These are phyloP conservation scores for Lentithecium fluviatile DNA, from an alignment of 495 filamentous ascomycete genomes.

Conservation along the genomic window DNA sequence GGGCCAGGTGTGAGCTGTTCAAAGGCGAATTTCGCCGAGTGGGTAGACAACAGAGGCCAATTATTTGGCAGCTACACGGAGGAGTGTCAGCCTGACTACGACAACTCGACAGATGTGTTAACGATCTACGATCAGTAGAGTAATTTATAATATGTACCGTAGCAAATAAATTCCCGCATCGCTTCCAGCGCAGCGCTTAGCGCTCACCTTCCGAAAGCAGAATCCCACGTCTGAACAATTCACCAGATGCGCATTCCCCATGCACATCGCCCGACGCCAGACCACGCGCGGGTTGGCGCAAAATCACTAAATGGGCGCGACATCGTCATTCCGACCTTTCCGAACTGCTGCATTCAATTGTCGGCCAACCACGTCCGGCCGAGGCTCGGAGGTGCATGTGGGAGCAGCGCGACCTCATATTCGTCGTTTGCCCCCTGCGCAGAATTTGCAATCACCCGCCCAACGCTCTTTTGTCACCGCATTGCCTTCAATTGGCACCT, in stretches of 20 bases:
- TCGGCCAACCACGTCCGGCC: neutral
- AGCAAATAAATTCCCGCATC: neutral
- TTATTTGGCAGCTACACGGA: constrained; percentile 35
- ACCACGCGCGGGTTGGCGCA: too few species aligned
- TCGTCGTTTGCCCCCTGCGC: neutral
- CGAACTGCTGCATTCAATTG: constrained; percentile 11
- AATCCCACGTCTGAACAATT: too few species aligned
- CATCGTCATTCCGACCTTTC: constrained; percentile 6
- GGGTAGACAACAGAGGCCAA: constrained; percentile 19
- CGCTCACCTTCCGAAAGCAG: too few species aligned
- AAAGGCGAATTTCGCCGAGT: constrained; percentile 11
- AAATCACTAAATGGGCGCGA: too few species aligned
- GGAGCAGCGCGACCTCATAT: neutral
- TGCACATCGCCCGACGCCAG: too few species aligned
- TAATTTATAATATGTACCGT: neutral
- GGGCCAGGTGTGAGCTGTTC: constrained; percentile 39
- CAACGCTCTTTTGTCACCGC: neutral
- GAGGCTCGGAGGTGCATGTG: neutral
- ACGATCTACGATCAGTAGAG: constrained; percentile 31
- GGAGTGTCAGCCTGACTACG: constrained; percentile 37
- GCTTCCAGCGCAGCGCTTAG: too few species aligned
- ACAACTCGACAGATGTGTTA: constrained; percentile 37
- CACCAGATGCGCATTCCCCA: too few species aligned
- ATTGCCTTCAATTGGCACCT: neutral
- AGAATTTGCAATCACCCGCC: neutral